A percentile compares a stretch with the other conserved stretches of the same genome.
Conservation (phyloP, 2,329 filamentous ascomycete species). For the Venturia nashicola region DNA sequence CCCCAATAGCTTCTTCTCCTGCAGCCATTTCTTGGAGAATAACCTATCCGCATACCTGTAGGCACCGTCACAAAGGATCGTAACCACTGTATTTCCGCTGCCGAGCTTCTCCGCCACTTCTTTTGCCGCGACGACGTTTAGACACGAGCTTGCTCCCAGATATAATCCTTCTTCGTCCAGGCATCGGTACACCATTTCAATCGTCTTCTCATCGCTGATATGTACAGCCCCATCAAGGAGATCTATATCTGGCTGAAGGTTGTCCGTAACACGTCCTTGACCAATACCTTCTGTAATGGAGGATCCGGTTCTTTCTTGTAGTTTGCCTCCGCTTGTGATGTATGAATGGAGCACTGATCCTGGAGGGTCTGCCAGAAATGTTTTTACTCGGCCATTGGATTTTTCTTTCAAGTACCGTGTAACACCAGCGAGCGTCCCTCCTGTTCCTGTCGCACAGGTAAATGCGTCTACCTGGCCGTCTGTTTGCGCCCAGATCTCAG, state of each 20-base stretch:
- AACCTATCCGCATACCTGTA: slow-evolving; percentile 91
- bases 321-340: slow-evolving; percentile 69
- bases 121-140: slow-evolving; percentile 93
- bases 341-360: slow-evolving; percentile 90
- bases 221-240: slow-evolving; percentile 73
- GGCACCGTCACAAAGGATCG: slow-evolving; percentile 89
- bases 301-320: slow-evolving; percentile 68
- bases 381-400: slow-evolving; percentile 66
- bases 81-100: slow-evolving; percentile 81
- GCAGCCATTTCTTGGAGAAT: slow-evolving; percentile 85
- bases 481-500: slow-evolving; percentile 95
- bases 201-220: slow-evolving; percentile 85
- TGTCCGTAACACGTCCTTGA: slow-evolving; percentile 92
- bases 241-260: slow-evolving; percentile 72
- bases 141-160: slow-evolving; percentile 79
- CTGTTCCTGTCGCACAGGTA: slow-evolving; percentile 89
- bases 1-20: slow-evolving; percentile 67
- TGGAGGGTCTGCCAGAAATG: slow-evolving; percentile 85
- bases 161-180: slow-evolving; percentile 94
- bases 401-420: slow-evolving; percentile 82
- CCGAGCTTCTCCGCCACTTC: slow-evolving; percentile 87
- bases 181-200: slow-evolving; percentile 95
- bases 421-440: slow-evolving; percentile 76
- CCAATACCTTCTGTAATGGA: slow-evolving; percentile 98
- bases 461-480: slow-evolving; percentile 79